A percentile compares a stretch with the other conserved stretches of the same genome.
Conservation (phyloP, 1,284 basidiomycete genomes). For the Pascua guehoae region DNA sequence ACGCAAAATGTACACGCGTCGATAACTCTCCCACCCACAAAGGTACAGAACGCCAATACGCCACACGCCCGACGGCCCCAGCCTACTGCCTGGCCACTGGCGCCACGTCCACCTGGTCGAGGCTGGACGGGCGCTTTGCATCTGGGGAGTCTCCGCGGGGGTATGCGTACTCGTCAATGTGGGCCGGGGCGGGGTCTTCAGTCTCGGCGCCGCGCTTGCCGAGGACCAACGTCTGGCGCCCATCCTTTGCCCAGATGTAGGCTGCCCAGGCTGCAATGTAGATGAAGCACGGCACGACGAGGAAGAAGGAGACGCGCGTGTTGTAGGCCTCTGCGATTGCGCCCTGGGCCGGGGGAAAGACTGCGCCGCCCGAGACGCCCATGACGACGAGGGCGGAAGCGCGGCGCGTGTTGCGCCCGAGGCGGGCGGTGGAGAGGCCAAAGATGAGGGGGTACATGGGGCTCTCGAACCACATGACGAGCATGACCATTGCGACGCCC, state of each 20-base stretch:
- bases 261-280: slow-evolving; percentile 44
- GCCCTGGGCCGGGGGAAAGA: slow-evolving; percentile 69
- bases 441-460: slow-evolving; percentile 55
- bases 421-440: slow-evolving; percentile 65
- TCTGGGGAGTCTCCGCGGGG: too few relatives aligned
- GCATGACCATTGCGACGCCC: slow-evolving; percentile 63
- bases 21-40: too few relatives aligned
- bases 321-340: slow-evolving; percentile 58
- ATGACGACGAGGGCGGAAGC: slow-evolving; percentile 65
- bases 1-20: too few relatives aligned
- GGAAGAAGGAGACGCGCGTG: slow-evolving; percentile 44
- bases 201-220: not conserved
- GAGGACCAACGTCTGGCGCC: slow-evolving; percentile 17
- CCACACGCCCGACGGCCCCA: too few relatives aligned
- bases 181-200: too few relatives aligned
- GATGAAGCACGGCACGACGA: slow-evolving; percentile 47
- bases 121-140: too few relatives aligned
- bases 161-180: too few relatives aligned
- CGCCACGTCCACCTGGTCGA: too few relatives aligned
- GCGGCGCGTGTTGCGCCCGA: slow-evolving; percentile 66
- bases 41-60: too few relatives aligned
- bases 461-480: slow-evolving; percentile 73
- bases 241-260: slow-evolving; percentile 47
- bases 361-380: slow-evolving; percentile 70
- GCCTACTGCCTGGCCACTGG: too few relatives aligned